A percentile compares a stretch with the other conserved stretches of the same genome.
Evolutionary conservation across 352 stramenopile species (phyloP).

Genomic region (Globisporangium polare): DNA sequence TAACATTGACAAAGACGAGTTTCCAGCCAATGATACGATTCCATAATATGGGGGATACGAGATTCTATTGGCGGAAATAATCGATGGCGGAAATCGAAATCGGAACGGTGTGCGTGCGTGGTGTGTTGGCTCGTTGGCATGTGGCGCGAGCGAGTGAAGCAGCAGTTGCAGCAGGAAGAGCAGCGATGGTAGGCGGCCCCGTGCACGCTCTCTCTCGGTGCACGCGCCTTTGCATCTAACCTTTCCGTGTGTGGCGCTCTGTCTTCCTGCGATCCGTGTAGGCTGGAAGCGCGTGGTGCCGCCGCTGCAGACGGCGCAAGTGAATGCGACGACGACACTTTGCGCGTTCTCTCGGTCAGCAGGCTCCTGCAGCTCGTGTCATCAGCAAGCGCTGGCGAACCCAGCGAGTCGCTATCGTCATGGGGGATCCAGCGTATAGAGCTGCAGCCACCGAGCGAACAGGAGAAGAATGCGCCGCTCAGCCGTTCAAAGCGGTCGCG

Average conservation of each 20-base stretch:
- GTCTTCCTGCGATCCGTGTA: background rate
- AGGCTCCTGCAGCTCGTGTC: constrained; percentile 2
- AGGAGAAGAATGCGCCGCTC: background rate
- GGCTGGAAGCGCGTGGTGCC: background rate
- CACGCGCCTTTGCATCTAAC: background rate
- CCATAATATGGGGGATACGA: too few relatives aligned
- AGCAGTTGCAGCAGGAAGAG: constrained; percentile 10
- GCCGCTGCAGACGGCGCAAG: background rate
- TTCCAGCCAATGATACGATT: too few relatives aligned
- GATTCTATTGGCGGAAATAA: background rate
- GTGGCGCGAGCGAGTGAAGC: constrained; percentile 13
- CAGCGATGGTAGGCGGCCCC: constrained; percentile 7
- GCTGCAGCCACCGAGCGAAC: background rate
- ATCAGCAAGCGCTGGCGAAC: background rate
- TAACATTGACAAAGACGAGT: too few relatives aligned
- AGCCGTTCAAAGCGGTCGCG: background rate
- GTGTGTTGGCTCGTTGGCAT: too few relatives aligned
- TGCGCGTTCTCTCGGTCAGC: constrained; percentile 6
- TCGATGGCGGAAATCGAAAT: too few relatives aligned
- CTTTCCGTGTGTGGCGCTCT: background rate
- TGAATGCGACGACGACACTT: background rate
- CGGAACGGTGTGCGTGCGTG: too few relatives aligned
- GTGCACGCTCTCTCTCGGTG: background rate
- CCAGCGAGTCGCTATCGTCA: background rate
- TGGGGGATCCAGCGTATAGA: background rate